Evolutionary conservation across 768 basidiomycete species (phyloP), one percentile per base, ranked within the genome.

Genomic region (Boletus pseudo-olivaceus): DNA sequence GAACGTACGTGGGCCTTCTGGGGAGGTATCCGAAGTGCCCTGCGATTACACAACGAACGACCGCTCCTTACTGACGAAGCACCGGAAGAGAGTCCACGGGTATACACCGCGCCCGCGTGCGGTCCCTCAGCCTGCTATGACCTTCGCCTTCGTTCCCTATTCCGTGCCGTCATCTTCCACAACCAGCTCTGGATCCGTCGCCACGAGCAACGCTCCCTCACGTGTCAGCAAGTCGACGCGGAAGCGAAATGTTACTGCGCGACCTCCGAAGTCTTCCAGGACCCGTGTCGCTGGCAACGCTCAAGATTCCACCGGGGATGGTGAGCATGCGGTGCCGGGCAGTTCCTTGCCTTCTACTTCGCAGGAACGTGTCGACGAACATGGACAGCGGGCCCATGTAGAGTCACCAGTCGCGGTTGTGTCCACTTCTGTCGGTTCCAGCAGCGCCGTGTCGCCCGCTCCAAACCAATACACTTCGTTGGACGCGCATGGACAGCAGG

Each of bases 101-200:
- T 59, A 66, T 40, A 42, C 44, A 17, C 62, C 66, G 1, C 49
- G 15, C 14, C 35, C n/a, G n/a, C n/a, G n/a, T n/a, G n/a, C n/a
- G n/a, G n/a, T n/a, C n/a, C 23, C 20, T 27, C 19, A 11, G 19
- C 33, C 5, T 4, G 7, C 4, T n/a, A 1, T 1, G 2, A 8
- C 5, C 27, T 10, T 23, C 3, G 4, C 11, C 15, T 23, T 51
- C 7, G 0, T 51, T 27, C 4, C 10, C 19, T 50, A 20, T 2
- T 2, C 3, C 19, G 7, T 1, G 7, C 34, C 34, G 4, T n/a
- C 47, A 4, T n/a, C 23, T 17, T 1, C 19, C 5, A 29, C 29
- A 29, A 29, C 6, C 4, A 29, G 3, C 29, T 29, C 29, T 29
- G 7, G 6, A 29, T 29, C 29, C 8, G 6, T 29, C 29, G 1